Conservation (phyloP, 1,284 basidiomycete genomes). For the Malassezia brasiliensis region DNA sequence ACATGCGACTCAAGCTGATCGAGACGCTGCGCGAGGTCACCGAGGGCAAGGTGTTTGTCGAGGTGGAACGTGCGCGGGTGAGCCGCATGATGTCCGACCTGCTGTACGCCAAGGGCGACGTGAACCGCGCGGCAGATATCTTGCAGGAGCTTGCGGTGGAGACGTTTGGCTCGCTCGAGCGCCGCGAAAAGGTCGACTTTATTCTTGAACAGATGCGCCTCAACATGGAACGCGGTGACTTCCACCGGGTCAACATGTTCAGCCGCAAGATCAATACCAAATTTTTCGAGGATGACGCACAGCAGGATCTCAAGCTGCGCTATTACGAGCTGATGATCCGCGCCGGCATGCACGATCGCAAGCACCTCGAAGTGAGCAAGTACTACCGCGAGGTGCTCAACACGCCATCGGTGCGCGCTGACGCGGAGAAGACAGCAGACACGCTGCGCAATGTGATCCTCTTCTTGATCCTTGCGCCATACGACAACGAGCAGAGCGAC, state of each 20-base stretch:
- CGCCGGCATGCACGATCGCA: conserved; percentile 70
- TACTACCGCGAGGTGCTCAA: conserved; percentile 95
- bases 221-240: conserved; percentile 65
- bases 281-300: conserved; percentile 77
- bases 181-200: conserved; percentile 95
- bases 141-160: conserved; percentile 93
- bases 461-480: conserved; percentile 83
- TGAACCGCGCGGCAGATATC: conserved; percentile 38
- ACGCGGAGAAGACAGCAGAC: conserved; percentile 27
- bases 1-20: conserved; percentile 30
- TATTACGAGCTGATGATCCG: conserved; percentile 95
- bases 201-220: conserved; percentile 96
- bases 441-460: conserved; percentile 67
- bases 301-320: conserved; percentile 88
- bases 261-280: conserved; percentile 88
- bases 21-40: conserved; percentile 83
- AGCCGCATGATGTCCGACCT: conserved; percentile 35
- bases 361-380: conserved; percentile 87
- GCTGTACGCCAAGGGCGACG: conserved; percentile 32
- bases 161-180: conserved; percentile 96
- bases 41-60: conserved; percentile 97
- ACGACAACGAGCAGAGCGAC: conserved; percentile 94
- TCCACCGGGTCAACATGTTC: conserved; percentile 82
- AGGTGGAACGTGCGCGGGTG: conserved; percentile 88
- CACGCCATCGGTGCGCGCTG: conserved; percentile 78